Conservation (phyloP, 345 rosid species). For the Syzygium aromaticum region DNA sequence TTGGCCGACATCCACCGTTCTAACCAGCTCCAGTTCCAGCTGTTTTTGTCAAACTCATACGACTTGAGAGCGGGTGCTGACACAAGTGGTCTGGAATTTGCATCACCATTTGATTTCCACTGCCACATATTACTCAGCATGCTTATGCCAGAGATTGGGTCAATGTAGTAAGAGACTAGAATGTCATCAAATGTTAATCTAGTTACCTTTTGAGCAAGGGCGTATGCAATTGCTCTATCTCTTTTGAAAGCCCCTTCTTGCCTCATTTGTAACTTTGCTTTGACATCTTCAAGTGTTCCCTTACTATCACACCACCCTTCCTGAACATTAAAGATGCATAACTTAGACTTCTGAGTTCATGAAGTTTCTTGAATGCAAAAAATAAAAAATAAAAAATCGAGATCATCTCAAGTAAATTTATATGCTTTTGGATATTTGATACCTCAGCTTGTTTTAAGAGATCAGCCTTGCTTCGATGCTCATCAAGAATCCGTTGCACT, state of each 20-base stretch:
- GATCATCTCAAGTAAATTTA: neutral
- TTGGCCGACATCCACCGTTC: constrained; percentile 99
- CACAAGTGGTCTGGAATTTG: constrained; percentile 17
- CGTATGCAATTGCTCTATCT: constrained; percentile 88
- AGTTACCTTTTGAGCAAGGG: constrained; percentile 78
- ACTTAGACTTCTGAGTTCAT: neutral
- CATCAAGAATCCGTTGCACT: constrained; percentile 59
- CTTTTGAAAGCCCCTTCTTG: constrained; percentile 90
- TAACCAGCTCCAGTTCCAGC: constrained; percentile 98
- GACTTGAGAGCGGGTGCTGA: constrained; percentile 31
- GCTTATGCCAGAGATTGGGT: neutral
- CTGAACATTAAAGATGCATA: constrained; percentile 19
- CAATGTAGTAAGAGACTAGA: neutral
- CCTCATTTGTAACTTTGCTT: constrained; percentile 66
- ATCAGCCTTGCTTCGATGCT: constrained; percentile 51
- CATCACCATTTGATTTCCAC: constrained; percentile 53
- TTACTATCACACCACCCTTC: constrained; percentile 95
- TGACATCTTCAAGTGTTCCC: constrained; percentile 77
- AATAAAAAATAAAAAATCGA: neutral
- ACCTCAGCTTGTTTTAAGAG: constrained; percentile 82
- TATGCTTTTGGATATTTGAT: neutral
- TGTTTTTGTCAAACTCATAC: constrained; percentile 60
- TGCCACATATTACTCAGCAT: constrained; percentile 25
- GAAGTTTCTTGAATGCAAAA: neutral
- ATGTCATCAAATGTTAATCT: neutral